phyloP scores from a whole-genome alignment of 768 basidiomycete genomes.

The Suillus decipiens region DNA sequence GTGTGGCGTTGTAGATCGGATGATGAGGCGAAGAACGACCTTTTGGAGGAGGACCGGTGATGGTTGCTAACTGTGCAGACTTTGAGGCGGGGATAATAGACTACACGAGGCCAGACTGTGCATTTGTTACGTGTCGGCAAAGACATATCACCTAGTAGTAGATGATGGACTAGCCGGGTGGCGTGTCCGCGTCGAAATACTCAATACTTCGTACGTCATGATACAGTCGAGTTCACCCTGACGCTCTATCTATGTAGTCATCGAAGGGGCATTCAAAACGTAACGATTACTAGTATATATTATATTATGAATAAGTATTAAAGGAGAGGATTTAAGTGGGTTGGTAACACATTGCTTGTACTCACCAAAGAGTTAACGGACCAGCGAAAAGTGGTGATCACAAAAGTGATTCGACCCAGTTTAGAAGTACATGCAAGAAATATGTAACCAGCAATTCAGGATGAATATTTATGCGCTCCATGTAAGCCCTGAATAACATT shows the following conservation, averaged over 20 bases:
- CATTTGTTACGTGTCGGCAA: neutral
- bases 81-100: neutral
- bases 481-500: neutral
- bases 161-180: too few relatives aligned
- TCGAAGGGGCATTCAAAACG: neutral
- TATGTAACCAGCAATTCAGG: neutral
- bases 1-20: neutral
- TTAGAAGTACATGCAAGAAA: neutral
- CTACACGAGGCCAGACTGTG: neutral
- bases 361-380: neutral
- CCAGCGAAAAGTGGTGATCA: neutral
- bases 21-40: neutral
- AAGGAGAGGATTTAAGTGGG: conserved; percentile 1
- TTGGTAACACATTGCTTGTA: neutral
- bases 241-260: neutral
- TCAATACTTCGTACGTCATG: too few relatives aligned
- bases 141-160: too few relatives aligned
- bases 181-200: too few relatives aligned
- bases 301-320: neutral
- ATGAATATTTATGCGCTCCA: neutral
- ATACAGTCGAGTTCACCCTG: too few relatives aligned
- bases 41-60: neutral
- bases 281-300: neutral
- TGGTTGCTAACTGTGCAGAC: neutral
- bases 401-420: neutral